These are phyloP conservation scores for Aspergillus sclerotialis DNA, from an alignment of 2,329 filamentous ascomycete genomes.

Conservation along the genomic window DNA sequence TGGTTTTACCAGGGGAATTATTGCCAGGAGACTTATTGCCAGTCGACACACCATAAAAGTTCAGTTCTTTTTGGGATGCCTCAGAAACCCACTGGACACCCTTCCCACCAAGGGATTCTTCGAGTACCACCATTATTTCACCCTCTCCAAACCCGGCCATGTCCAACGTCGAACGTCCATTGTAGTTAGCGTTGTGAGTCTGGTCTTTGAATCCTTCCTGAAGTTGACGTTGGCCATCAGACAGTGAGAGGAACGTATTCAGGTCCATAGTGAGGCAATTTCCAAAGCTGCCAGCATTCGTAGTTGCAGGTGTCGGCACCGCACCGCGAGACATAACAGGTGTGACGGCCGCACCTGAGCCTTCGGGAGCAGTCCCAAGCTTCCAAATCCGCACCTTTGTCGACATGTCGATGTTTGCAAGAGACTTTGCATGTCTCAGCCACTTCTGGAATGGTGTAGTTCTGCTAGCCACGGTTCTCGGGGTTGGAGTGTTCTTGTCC, in stretches of 20 bases:
- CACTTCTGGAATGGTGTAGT: conserved; percentile 67
- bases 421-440: conserved; percentile 63
- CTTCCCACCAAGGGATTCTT: conserved; percentile 60
- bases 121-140: conserved; percentile 66
- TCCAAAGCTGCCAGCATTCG: conserved; percentile 35
- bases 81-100: conserved; percentile 53
- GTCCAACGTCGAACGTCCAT: conserved; percentile 62
- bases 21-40: no score
- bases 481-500: conserved; percentile 54
- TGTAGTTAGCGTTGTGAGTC: conserved; percentile 68
- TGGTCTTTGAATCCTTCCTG: conserved; percentile 59
- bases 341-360: conserved; percentile 40
- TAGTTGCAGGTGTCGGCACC: conserved; percentile 37
- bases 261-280: conserved; percentile 54
- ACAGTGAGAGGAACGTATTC: conserved; percentile 55
- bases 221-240: conserved; percentile 58
- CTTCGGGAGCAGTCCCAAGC: conserved; percentile 42
- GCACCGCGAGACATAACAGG: conserved; percentile 37
- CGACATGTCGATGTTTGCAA: conserved; percentile 58
- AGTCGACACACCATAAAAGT: conserved; percentile 45
- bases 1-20: no score
- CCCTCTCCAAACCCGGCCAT: conserved; percentile 63
- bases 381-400: conserved; percentile 75
- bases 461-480: conserved; percentile 63
- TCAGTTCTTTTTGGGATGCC: conserved; percentile 34